Base-by-base conservation (phyloP, 257 asterid genomes). In the Phtheirospermum japonicum region DNA sequence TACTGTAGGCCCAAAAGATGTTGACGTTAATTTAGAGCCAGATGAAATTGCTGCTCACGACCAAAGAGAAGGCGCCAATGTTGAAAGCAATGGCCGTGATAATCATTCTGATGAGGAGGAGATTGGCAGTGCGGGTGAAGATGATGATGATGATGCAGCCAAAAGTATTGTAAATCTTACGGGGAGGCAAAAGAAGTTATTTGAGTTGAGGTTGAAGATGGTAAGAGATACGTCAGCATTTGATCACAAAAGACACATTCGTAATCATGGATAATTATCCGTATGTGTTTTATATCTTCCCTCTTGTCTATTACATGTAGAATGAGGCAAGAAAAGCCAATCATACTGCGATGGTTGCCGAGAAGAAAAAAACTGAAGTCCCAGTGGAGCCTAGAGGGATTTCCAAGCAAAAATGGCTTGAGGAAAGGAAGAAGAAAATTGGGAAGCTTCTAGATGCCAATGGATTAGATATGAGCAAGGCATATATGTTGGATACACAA, bases 341-440 rank as follows among this genome's bases (percentile, higher is more conserved):
- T 71, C 96, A 87, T 76, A 82, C 87, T 70, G 97, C 96, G 14
- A 85, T 89, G 86, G 96, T 85, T 33, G 79, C 83, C 2, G 99
- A 87, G 82, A 93, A 83, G 82, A 87, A 90, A 75, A 85, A 74
- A 70, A 43, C 59, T 59, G 97, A 93, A 65, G 68, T 83, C 66
- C 92, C 92, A 9, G 74, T 70, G 26, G 99, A 93, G 71, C 81
- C 95, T 45, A 83, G 98, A 76, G 98, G 98, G 49, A 79, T 86
- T 75, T 88, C 96, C 64, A 92, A 92, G 83, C 89, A 89, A 76
- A 91, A 92, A 63, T 92, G 98, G 98, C 83, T 91, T 0, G 94
- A 93, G 80, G 95, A 93, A 66, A 87, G 96, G 83, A 93, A 83
- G 81, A 89, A 87, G 82, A 93, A 83, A 78, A 87, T 89, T 20